These are phyloP conservation scores for Thyridium curvatum DNA, from an alignment of 2,329 filamentous ascomycete genomes.

Conservation along the genomic window DNA sequence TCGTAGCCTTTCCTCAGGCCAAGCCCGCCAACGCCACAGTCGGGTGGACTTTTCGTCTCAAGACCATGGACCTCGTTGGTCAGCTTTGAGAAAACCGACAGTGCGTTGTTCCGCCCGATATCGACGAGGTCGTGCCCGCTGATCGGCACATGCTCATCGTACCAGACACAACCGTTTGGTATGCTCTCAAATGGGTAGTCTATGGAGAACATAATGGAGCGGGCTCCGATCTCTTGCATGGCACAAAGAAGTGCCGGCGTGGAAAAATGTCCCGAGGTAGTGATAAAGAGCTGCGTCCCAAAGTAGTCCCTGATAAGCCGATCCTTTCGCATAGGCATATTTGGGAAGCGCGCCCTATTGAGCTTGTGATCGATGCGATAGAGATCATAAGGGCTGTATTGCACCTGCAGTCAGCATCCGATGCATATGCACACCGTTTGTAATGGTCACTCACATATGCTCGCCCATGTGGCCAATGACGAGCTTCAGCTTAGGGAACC, in stretches of 20 bases:
- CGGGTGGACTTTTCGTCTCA: constrained; percentile 7
- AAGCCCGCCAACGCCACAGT: constrained; percentile 12
- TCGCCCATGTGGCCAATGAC: constrained; percentile 34
- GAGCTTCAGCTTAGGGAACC: constrained; percentile 27
- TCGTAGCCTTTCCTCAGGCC: constrained; percentile 8
- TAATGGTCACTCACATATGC: constrained; percentile 13
- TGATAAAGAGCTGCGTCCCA: constrained; percentile 15
- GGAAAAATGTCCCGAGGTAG: constrained; percentile 16
- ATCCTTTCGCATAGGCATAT: constrained; percentile 13
- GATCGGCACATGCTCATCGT: constrained; percentile 14
- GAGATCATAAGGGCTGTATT: constrained; percentile 11
- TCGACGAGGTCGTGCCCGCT: constrained; percentile 11
- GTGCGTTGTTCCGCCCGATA: constrained; percentile 14
- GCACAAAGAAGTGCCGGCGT: constrained; percentile 15
- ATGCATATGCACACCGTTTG: no score
- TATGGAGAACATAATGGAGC: constrained; percentile 14
- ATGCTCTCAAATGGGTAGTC: constrained; percentile 18
- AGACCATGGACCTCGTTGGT: constrained; percentile 8
- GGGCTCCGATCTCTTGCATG: constrained; percentile 13
- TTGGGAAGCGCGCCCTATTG: constrained; percentile 12
- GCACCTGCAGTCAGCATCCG: no score
- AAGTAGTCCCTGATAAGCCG: constrained; percentile 17
- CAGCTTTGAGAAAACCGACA: constrained; percentile 12
- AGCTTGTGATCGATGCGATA: constrained; percentile 17
- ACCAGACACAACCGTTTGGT: constrained; percentile 15